A percentile compares a stretch with the other conserved stretches of the same genome.
Conservation (phyloP, 345 rosid species). For the Gynandropsis gynandra region DNA sequence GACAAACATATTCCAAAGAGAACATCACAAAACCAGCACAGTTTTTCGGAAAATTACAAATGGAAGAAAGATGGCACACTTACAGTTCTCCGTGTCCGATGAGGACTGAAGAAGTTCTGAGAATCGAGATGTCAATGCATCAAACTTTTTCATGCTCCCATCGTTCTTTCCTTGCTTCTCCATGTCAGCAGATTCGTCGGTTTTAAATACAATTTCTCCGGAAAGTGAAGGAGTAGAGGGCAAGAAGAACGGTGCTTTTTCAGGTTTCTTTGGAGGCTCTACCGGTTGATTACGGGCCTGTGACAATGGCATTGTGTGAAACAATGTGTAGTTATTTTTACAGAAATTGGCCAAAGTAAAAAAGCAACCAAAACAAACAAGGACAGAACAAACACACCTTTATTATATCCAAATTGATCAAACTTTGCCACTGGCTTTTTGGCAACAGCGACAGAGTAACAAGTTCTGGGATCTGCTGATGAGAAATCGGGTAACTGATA, state of each 20-base stretch:
- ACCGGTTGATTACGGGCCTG: constrained; percentile 86
- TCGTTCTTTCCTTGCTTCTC: constrained; percentile 31
- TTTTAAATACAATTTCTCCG: constrained; percentile 72
- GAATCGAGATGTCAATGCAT: constrained; percentile 39
- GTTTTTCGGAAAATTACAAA: not conserved
- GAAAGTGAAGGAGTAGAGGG: constrained; percentile 81
- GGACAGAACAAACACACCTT: constrained; percentile 43
- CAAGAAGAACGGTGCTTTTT: constrained; percentile 85
- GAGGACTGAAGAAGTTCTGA: constrained; percentile 54
- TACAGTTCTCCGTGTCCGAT: constrained; percentile 50
- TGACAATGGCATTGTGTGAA: constrained; percentile 17
- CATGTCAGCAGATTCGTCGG: constrained; percentile 39
- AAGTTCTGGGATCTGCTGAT: constrained; percentile 73
- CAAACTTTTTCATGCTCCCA: constrained; percentile 29
- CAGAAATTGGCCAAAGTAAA: not conserved
- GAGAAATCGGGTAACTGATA: constrained; percentile 30
- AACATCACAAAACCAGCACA: not conserved
- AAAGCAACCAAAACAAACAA: not conserved
- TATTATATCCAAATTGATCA: constrained; percentile 89
- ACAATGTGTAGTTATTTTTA: not conserved
- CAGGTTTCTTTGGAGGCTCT: constrained; percentile 89
- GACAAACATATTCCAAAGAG: not conserved
- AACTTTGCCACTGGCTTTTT: constrained; percentile 93
- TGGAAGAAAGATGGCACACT: constrained; percentile 20
- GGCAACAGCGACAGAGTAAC: constrained; percentile 88